Base-by-base conservation (phyloP, 2,329 filamentous ascomycete genomes). In the Geoglossum cookeanum region DNA sequence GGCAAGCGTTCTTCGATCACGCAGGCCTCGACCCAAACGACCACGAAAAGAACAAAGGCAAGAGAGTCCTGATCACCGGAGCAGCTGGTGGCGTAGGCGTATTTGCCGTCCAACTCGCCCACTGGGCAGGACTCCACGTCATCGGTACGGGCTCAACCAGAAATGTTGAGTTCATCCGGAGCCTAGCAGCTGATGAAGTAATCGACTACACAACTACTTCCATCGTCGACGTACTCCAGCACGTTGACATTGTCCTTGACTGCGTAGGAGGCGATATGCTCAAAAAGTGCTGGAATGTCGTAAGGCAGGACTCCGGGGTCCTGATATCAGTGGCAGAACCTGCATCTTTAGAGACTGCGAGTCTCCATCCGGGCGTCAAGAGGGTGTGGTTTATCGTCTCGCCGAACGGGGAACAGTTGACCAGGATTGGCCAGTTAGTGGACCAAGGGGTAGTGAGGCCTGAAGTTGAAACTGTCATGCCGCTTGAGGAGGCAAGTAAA, bases 1-100 rank as follows among this genome's bases (percentile, higher is more conserved):
- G 65, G 58, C 71, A 73, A 63, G 66, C 64, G 5, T 58, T 72
- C 22, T 74, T 74, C 58, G 13, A 13, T 3, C 49, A 53, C 49
- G 30, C 49, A 7, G 27, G 11, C 3, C 15, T 53, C 15, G 30
- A 53, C 30, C 49, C 29, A 27, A 30, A 37, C 1, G 30, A 35
- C 17, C 49, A 35, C 30, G n/a, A 6, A 3, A 35, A 30, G 13
- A 53, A 51, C 32, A 17, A 3, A 13, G 48, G 32, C 27, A 51
- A 51, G 15, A 30, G 30, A 22, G 49, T 53, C 30, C 32, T 53
- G 6, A 35, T 53, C 7, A 37, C 49, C 4, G 49, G 49, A 5
- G 49, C 49, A 32, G 49, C 49, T 1, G 49, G 49, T 32, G 49
- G 49, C 13, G 49, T 53, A 13, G 49, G 30, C 22, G 32, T 53